These are phyloP conservation scores for Trypanosoma theileri DNA, from an alignment of 208 protist genomes.

Conservation along the genomic window DNA sequence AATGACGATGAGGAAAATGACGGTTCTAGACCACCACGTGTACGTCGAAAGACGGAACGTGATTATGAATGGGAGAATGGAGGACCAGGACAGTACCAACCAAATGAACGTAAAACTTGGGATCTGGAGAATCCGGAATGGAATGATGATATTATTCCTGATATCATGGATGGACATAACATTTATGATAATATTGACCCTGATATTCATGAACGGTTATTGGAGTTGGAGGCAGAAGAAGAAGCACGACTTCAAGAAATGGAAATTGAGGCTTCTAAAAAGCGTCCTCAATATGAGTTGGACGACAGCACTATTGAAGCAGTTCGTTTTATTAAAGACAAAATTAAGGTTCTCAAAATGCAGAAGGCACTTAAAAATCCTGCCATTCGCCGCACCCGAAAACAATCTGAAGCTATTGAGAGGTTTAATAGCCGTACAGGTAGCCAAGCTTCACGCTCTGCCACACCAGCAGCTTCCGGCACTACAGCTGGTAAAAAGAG, in stretches of 20 bases:
- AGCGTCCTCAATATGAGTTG: conserved; percentile 53
- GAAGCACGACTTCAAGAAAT: conserved; percentile 89
- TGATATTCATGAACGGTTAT: conserved; percentile 95
- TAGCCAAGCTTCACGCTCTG: conserved; percentile 55
- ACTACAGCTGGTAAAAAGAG: conserved; percentile 45
- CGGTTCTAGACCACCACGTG: conserved; percentile 31
- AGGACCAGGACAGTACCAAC: conserved; percentile 92
- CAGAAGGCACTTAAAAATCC: conserved; percentile 90
- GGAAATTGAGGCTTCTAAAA: conserved; percentile 92
- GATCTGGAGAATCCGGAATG: conserved; percentile 95
- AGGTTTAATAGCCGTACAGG: conserved; percentile 89
- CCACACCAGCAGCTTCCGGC: conserved; percentile 31
- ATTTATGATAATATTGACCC: conserved; percentile 99
- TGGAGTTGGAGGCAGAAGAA: conserved; percentile 94
- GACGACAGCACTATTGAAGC: conserved; percentile 73
- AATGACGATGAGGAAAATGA: conserved; percentile 34
- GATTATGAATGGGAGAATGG: conserved; percentile 93
- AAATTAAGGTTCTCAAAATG: conserved; percentile 88
- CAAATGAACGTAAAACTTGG: conserved; percentile 89
- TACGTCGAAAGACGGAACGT: conserved; percentile 86
- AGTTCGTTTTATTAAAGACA: conserved; percentile 89
- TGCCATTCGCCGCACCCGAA: conserved; percentile 75
- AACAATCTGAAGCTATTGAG: conserved; percentile 75
- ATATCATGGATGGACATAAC: conserved; percentile 99
- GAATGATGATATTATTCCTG: conserved; percentile 98